Percentiles rank a stretch among this genome's conserved stretches.
These are phyloP conservation scores for Cadophora luteo-olivacea DNA, from an alignment of 2,329 filamentous ascomycete species.

Conservation along the genomic window DNA sequence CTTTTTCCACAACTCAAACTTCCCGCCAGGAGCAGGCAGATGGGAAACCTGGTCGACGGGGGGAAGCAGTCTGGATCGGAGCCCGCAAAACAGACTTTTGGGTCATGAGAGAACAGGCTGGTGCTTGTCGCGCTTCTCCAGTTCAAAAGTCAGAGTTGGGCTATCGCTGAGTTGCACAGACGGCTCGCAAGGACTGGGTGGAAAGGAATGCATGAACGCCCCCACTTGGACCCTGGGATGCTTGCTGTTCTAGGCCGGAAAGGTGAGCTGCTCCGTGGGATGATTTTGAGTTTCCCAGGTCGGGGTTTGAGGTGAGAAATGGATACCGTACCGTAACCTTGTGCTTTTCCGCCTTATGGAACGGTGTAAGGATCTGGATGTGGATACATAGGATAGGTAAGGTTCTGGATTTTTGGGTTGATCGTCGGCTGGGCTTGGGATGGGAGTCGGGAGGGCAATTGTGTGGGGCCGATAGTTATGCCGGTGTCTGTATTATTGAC, in stretches of 20 bases:
- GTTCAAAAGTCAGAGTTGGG: neutral
- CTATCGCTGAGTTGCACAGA: neutral
- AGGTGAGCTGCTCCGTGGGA: neutral
- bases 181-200: constrained; percentile 3
- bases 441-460: neutral
- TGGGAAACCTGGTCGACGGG: neutral
- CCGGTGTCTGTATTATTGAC: neutral
- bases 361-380: constrained; percentile 3
- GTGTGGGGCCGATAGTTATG: neutral
- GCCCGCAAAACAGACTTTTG: constrained; percentile 7
- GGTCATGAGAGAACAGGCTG: neutral
- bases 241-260: neutral
- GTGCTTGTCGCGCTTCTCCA: constrained; percentile 6
- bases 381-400: neutral
- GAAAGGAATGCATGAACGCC: neutral
- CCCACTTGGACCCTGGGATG: constrained; percentile 5
- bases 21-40: neutral
- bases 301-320: neutral
- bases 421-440: neutral
- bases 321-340: neutral
- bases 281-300: neutral
- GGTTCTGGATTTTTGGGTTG: neutral
- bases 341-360: neutral
- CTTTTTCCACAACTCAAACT: neutral
- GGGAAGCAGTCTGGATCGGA: neutral